Evolutionary conservation across 305 asterid genomes (phyloP).

Genomic region (Coffea humblotiana): DNA sequence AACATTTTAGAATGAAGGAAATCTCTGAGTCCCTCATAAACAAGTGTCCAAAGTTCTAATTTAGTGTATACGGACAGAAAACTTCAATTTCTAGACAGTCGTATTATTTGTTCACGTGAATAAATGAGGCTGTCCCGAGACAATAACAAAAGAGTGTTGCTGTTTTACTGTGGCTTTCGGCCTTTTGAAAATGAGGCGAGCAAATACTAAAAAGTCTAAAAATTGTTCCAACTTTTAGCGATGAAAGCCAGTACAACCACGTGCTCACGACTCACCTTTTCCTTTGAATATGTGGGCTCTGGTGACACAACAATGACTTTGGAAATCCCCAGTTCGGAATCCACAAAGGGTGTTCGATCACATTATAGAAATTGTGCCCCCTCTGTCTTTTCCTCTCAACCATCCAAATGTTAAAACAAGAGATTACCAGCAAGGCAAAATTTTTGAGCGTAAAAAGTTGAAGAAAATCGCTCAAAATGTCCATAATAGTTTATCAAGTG

Average conservation of each 20-base stretch:
- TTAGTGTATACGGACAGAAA: neutral
- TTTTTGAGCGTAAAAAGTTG: no score
- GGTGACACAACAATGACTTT: constrained; percentile 13
- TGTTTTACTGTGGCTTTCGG: neutral
- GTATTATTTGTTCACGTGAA: neutral
- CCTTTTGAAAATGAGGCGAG: constrained; percentile 23
- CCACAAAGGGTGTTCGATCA: constrained; percentile 3
- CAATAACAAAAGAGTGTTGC: neutral
- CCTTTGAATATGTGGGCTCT: constrained; percentile 30
- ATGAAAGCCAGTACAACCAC: constrained; percentile 23
- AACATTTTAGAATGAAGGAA: no score
- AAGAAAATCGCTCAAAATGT: no score
- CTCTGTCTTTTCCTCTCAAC: neutral
- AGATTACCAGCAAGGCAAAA: no score
- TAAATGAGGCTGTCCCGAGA: neutral
- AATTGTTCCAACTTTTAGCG: no score
- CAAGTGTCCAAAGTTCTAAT: no score
- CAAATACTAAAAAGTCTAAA: no score
- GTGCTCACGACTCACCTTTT: constrained; percentile 41
- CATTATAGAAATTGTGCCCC: neutral
- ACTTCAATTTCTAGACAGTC: neutral
- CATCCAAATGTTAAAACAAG: no score
- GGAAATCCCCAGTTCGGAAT: constrained; percentile 21
- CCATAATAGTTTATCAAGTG: no score
- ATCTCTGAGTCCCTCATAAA: no score